Base-by-base conservation (phyloP, 305 asterid species). In the Fraxinus sp. region DNA sequence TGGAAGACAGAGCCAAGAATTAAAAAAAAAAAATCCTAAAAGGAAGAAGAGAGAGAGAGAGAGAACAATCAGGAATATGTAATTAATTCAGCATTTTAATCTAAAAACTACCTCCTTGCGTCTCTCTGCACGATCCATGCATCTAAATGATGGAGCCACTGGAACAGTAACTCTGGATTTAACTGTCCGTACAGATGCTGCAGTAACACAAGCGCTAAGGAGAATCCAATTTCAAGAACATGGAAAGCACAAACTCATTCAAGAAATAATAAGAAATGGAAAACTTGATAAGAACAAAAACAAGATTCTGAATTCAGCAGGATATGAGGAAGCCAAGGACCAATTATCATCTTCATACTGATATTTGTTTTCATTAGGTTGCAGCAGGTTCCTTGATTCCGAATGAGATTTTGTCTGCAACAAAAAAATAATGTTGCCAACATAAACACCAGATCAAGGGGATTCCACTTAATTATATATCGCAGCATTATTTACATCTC, bases 261-360 rank as follows among this genome's bases (percentile, higher is more conserved):
- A 41, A 80, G 8, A 26, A 82, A 7, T 20, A 10, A 64, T 41
- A 66, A 7, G 62, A 81, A 70, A 71, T 11, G 11, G 78, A n/a
- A 76, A 41, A 6, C 76, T 52, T 41, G 64, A 41, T 11, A 35
- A 8, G 35, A 3, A 66, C 20, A 72, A 37, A 11, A 37, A 16
- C 64, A 74, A 49, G 79, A 62, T 37, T 37, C 41, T 26, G 72
- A 78, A 82, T 14, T 39, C 57, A 83, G 72, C 73, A 89, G 97
- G 95, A 91, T 95, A 95, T 90, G 97, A 93, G 77, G 96, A 92
- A 76, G 92, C 91, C 91, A 90, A 20, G 74, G 96, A 93, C 84
- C 89, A 86, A 80, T 88, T 87, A 83, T 95, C 98, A 9, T 95
- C 97, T 74, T 95, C 97, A 7, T 90, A 93, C 39, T 79, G 85